Conservation (phyloP, 2,329 filamentous ascomycete species). For the Colletotrichum australisinense region DNA sequence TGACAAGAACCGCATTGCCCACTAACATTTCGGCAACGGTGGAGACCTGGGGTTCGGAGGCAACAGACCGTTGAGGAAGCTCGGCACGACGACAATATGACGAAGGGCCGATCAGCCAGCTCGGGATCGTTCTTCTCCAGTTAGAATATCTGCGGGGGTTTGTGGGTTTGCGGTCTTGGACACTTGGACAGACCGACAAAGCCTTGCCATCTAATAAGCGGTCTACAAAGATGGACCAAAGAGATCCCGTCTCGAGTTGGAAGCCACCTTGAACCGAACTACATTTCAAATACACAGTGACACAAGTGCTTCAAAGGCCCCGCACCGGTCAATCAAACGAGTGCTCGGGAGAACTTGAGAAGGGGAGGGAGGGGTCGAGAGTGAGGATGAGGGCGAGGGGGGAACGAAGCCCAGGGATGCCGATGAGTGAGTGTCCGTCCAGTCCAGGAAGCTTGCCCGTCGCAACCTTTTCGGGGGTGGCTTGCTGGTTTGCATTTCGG, state of each 20-base stretch:
- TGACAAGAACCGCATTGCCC: background rate
- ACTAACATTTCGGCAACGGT: background rate
- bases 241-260: conserved; percentile 11
- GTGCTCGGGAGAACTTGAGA: background rate
- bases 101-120: background rate
- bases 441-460: background rate
- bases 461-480: background rate
- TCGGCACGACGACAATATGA: conserved; percentile 20
- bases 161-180: background rate
- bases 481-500: conserved; percentile 1
- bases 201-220: background rate
- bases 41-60: conserved; percentile 1
- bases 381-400: no score
- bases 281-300: background rate
- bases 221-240: background rate
- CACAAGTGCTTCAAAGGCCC: background rate
- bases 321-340: conserved; percentile 27
- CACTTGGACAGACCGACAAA: background rate
- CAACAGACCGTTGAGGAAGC: conserved; percentile 18
- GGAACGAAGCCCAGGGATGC: no score
- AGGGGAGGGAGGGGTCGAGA: background rate
- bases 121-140: background rate
- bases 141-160: background rate
- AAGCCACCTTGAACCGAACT: background rate
- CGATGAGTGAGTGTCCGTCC: no score